These are phyloP conservation scores for Chaetomium fimeti DNA, from an alignment of 495 filamentous ascomycete species.

Conservation along the genomic window DNA sequence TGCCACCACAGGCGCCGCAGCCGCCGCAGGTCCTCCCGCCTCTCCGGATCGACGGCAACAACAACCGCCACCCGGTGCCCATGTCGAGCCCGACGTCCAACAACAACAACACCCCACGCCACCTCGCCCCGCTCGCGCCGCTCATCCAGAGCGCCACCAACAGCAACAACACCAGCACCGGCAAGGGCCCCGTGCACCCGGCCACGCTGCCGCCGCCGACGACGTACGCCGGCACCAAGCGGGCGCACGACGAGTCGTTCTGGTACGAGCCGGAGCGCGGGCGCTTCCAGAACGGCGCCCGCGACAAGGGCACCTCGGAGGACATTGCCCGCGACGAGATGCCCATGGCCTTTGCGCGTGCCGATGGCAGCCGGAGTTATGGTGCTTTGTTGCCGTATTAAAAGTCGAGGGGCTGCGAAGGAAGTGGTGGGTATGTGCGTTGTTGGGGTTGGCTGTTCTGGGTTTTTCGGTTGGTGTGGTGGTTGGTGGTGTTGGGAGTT, in stretches of 20 bases:
- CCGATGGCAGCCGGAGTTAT: constrained; percentile 18
- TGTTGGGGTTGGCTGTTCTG: too few relatives aligned
- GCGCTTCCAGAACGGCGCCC: constrained; percentile 33
- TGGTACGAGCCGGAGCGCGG: constrained; percentile 14
- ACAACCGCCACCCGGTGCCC: constrained; percentile 17
- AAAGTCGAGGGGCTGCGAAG: neutral
- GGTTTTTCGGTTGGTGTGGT: too few relatives aligned
- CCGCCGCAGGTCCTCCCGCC: constrained; percentile 25
- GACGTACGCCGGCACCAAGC: constrained; percentile 35
- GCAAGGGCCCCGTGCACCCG: constrained; percentile 22
- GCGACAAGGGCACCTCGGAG: constrained; percentile 26
- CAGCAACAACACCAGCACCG: constrained; percentile 7
- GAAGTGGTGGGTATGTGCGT: neutral
- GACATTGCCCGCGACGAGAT: constrained; percentile 12
- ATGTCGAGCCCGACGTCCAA: constrained; percentile 20
- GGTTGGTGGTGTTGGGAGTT: too few relatives aligned
- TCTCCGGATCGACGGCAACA: constrained; percentile 22
- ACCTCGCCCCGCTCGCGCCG: neutral
- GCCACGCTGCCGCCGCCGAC: constrained; percentile 16
- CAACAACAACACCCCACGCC: neutral
- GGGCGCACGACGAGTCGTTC: constrained; percentile 33
- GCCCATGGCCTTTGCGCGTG: constrained; percentile 26
- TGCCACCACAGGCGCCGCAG: constrained; percentile 13
- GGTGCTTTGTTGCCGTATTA: neutral
- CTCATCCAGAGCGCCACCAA: neutral